Percentiles rank a stretch among this genome's conserved stretches.
Evolutionary conservation across 2,329 filamentous ascomycete species (phyloP).

Genomic region (Sporothrix dimorphospora): DNA sequence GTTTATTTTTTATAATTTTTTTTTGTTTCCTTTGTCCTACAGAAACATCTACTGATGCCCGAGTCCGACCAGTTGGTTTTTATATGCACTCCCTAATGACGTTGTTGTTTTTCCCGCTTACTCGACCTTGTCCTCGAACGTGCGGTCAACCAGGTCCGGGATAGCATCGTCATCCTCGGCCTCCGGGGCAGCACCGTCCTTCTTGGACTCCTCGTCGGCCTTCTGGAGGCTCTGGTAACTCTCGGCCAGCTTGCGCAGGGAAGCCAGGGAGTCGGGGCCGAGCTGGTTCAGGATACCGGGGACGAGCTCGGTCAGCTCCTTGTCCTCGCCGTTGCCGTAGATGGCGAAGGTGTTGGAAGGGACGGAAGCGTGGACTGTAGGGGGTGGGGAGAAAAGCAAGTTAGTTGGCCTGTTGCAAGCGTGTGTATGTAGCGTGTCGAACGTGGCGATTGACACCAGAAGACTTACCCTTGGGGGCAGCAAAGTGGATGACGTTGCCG

Average conservation of each 20-base stretch:
- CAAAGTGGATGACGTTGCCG: slow-evolving; percentile 99
- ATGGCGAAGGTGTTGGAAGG: slow-evolving; percentile 99
- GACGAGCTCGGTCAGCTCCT: slow-evolving; percentile 99
- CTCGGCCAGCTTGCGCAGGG: slow-evolving; percentile 96
- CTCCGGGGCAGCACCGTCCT: slow-evolving; percentile 78
- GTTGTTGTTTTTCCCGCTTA: slow-evolving; percentile 49
- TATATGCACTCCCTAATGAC: slow-evolving; percentile 4
- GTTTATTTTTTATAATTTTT: slow-evolving; percentile 20
- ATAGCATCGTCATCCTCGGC: slow-evolving; percentile 89
- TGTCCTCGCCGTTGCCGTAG: slow-evolving; percentile 98
- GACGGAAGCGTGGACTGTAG: slow-evolving; percentile 91
- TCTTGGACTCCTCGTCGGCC: slow-evolving; percentile 74
- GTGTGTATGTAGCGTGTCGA: no score
- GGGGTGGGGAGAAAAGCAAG: neutral
- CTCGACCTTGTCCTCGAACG: slow-evolving; percentile 97
- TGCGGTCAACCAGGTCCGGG: slow-evolving; percentile 95
- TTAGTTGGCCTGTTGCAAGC: neutral
- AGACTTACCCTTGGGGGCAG: slow-evolving; percentile 87
- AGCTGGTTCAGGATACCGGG: slow-evolving; percentile 99
- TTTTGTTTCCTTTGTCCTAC: slow-evolving; percentile 20
- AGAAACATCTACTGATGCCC: slow-evolving; percentile 8
- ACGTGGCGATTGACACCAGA: neutral
- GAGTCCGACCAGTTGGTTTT: slow-evolving; percentile 3
- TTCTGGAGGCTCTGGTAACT: slow-evolving; percentile 99
- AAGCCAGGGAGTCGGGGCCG: slow-evolving; percentile 95